phyloP scores from a whole-genome alignment of 768 basidiomycete species.

The Rhodotorula babjevae region DNA sequence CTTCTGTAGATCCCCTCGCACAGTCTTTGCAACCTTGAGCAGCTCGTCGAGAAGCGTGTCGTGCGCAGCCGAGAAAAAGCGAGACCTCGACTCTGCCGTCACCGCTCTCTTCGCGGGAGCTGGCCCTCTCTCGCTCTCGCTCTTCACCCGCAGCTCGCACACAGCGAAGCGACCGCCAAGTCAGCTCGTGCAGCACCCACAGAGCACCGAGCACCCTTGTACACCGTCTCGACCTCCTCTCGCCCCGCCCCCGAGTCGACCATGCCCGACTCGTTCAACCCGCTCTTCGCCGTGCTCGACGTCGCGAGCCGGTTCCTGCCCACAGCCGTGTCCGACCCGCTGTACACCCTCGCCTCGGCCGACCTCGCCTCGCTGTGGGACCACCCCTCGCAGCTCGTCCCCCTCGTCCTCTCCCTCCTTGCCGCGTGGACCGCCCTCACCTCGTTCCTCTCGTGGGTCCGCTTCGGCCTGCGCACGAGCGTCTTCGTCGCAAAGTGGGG shows the following conservation, averaged over 20 bases:
- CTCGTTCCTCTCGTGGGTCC: constrained; percentile 22
- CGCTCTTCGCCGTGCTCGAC: constrained; percentile 15
- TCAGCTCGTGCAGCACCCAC: no score
- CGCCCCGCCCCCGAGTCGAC: neutral
- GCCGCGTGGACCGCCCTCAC: constrained; percentile 34
- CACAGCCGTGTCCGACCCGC: constrained; percentile 18
- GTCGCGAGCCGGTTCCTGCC: constrained; percentile 19
- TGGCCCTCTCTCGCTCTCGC: no score
- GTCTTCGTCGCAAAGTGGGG: constrained; percentile 35
- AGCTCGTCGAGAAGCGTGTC: no score
- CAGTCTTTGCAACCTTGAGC: no score
- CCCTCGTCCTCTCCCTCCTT: constrained; percentile 31
- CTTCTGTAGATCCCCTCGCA: neutral
- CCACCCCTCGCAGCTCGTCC: constrained; percentile 31
- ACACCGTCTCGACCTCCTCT: neutral
- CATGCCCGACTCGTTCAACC: constrained; percentile 2
- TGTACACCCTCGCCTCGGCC: constrained; percentile 15
- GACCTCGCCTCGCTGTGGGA: constrained; percentile 6
- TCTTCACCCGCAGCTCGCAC: no score
- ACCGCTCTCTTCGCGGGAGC: no score
- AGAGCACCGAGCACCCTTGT: neutral
- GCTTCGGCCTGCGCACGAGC: constrained; percentile 25
- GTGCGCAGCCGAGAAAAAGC: no score
- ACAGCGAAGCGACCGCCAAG: no score
- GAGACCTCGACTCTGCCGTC: no score